A percentile compares a stretch with the other conserved stretches of the same genome.
Evolutionary conservation across 805 yeast genomes (phyloP).

Genomic region (Peterozyma xylosa): DNA sequence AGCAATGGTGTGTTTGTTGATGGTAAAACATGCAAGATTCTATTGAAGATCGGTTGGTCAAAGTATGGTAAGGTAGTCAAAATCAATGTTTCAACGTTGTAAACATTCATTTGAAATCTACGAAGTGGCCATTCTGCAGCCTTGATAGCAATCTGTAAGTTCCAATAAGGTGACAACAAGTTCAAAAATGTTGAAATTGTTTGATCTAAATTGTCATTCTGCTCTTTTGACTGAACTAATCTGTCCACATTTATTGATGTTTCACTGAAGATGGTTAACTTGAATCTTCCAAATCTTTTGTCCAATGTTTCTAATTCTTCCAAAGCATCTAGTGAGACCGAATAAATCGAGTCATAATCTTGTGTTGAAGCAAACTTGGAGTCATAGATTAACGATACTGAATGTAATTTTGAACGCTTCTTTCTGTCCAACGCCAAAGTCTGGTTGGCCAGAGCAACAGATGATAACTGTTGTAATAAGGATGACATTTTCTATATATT

Average conservation of each 20-base stretch:
- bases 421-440: constrained; percentile 82
- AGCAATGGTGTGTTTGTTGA: constrained; percentile 55
- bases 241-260: constrained; percentile 77
- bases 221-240: constrained; percentile 72
- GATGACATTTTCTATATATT: constrained; percentile 21
- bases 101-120: constrained; percentile 77
- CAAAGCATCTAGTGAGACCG: constrained; percentile 67
- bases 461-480: constrained; percentile 76
- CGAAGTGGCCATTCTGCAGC: constrained; percentile 95
- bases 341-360: constrained; percentile 77
- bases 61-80: constrained; percentile 78
- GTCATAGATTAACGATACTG: constrained; percentile 82
- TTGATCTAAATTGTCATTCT: constrained; percentile 61
- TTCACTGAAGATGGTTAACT: constrained; percentile 71
- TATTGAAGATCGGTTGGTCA: constrained; percentile 62
- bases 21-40: constrained; percentile 66
- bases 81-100: constrained; percentile 67
- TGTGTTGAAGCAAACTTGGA: constrained; percentile 88
- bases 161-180: constrained; percentile 70
- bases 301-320: constrained; percentile 68
- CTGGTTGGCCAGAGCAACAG: constrained; percentile 54
- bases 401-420: constrained; percentile 76
- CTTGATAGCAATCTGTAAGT: constrained; percentile 64
- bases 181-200: constrained; percentile 71
- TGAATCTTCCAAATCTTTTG: constrained; percentile 64